Evolutionary conservation across 441 rosid genomes (phyloP), one percentile per base, ranked within the genome.

Genomic region (Pelargonium myrrhifolium): DNA sequence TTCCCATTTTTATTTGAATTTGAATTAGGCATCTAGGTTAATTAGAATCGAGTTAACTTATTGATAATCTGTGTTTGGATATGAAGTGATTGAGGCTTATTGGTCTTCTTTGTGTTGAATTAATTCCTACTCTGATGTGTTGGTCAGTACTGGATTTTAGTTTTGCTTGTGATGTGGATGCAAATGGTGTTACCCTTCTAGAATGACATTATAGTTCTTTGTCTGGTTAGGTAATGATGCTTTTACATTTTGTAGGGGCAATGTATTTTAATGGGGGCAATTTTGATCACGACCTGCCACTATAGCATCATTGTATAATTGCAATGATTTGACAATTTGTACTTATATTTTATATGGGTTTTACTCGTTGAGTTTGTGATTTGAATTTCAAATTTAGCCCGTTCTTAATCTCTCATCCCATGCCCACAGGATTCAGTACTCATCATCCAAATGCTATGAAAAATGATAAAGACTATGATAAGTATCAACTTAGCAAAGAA

Each of bases 301-400:
- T 35, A 35, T 35, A 35, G 9, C 40, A 35, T 35, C 40, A 9
- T 35, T 35, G 8, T 35, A 35, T 35, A 35, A 6, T 35, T 6
- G 40, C 40, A 35, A 35, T 35, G 40, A 49, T 49, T 49, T 49
- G 56, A n/a, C 18, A 3, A 11, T 45, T 45, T 45, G 8, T 42
- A 45, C 15, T 4, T 47, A 4, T 2, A 11, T 11, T n/a, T 49
- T 49, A 35, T 35, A 35, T 35, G 40, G 40, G 40, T 2, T 7
- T 49, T 6, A 49, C 18, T 49, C 6, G 7, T 12, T 49, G 20
- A 49, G 56, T 15, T 49, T 49, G 8, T 49, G 56, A 18, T 22
- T 66, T n/a, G 14, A 26, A 63, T 78, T 85, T 37, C 82, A 77
- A 63, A 72, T 79, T 62, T 49, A 49, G 56, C 18, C 56, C 20